phyloP scores from a whole-genome alignment of 192 early-diverging fungal genomes.

The Gamsiella multidivaricata region DNA sequence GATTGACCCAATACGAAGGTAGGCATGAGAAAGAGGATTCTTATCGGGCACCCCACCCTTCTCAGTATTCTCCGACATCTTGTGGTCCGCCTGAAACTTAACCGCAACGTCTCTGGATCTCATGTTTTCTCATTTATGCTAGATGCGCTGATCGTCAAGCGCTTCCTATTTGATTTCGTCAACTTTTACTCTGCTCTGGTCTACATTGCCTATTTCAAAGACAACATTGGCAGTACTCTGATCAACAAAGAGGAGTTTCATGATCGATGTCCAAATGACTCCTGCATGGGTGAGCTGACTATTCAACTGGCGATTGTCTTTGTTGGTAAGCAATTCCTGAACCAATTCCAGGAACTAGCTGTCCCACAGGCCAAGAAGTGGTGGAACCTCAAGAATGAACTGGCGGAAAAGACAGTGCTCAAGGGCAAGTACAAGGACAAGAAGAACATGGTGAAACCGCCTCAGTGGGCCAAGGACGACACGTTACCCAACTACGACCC shows the following conservation, averaged over 20 bases:
- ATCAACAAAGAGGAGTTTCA: background rate
- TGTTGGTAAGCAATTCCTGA: slow-evolving; percentile 64
- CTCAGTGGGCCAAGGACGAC: slow-evolving; percentile 63
- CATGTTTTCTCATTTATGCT: too few species aligned
- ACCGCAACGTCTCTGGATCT: too few species aligned
- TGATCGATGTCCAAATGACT: slow-evolving; percentile 9
- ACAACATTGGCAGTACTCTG: background rate
- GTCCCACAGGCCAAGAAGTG: slow-evolving; percentile 54
- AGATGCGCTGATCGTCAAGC: slow-evolving; percentile 67
- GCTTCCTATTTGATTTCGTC: slow-evolving; percentile 69
- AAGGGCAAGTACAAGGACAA: slow-evolving; percentile 37
- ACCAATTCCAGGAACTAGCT: slow-evolving; percentile 59
- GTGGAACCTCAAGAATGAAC: slow-evolving; percentile 49
- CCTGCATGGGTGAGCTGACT: slow-evolving; percentile 66
- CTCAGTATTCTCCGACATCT: too few species aligned
- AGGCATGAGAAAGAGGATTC: too few species aligned
- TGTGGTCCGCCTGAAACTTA: too few species aligned
- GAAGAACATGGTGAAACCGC: slow-evolving; percentile 33
- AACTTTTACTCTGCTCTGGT: slow-evolving; percentile 72
- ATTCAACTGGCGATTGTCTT: slow-evolving; percentile 72
- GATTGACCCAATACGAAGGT: slow-evolving; percentile 57
- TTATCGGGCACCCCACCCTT: too few species aligned
- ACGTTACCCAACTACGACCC: slow-evolving; percentile 49
- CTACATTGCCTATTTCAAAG: slow-evolving; percentile 68
- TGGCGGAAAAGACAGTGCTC: slow-evolving; percentile 20